These are phyloP conservation scores for Penicillium verrucosum DNA, from an alignment of 2,329 filamentous ascomycete genomes.

Conservation along the genomic window DNA sequence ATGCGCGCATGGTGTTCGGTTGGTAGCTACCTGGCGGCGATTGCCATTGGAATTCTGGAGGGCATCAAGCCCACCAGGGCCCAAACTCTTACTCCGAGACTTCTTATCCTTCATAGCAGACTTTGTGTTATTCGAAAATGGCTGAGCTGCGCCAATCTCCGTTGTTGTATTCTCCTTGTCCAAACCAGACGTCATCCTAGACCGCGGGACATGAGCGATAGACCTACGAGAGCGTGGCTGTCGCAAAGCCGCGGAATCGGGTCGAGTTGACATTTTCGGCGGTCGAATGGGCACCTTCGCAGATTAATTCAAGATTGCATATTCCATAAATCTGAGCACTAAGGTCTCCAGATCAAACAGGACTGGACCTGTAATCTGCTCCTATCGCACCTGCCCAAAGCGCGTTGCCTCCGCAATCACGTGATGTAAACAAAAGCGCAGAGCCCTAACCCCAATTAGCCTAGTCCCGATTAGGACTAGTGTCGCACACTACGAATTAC, in stretches of 20 bases:
- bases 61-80: constrained; percentile 82
- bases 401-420: constrained; percentile 33
- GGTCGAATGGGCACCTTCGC: constrained; percentile 8
- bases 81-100: constrained; percentile 91
- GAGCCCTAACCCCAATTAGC: constrained; percentile 42
- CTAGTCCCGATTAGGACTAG: constrained; percentile 34
- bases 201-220: constrained; percentile 59
- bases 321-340: neutral
- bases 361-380: constrained; percentile 14
- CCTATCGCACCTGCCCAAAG: constrained; percentile 14
- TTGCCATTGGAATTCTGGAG: constrained; percentile 74
- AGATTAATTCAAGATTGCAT: neutral
- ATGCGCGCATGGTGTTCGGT: neutral
- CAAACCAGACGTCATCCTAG: constrained; percentile 46
- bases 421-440: constrained; percentile 44
- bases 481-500: constrained; percentile 31
- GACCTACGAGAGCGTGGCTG: constrained; percentile 61
- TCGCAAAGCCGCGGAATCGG: constrained; percentile 34
- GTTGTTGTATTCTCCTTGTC: constrained; percentile 78
- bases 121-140: constrained; percentile 24
- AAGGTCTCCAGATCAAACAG: neutral
- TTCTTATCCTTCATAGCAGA: constrained; percentile 55
- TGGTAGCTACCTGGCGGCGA: constrained; percentile 65
- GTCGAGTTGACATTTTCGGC: constrained; percentile 34
- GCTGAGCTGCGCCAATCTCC: constrained; percentile 54